Base-by-base conservation (phyloP, 2,329 filamentous ascomycete species). In the Penicillium hordei region DNA sequence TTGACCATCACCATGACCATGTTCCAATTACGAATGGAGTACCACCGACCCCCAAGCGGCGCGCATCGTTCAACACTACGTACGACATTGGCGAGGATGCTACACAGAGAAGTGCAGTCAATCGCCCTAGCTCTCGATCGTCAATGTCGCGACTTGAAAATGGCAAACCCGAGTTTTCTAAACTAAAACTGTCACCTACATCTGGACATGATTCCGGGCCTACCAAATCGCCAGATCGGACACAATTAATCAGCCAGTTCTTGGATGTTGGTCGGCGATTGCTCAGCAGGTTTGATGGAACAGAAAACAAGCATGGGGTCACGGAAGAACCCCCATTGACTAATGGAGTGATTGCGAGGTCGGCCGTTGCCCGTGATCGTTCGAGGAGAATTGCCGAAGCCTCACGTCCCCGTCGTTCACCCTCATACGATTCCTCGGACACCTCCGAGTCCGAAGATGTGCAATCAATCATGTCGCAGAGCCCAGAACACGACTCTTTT, bases 51-150 rank as follows among this genome's bases (percentile, higher is more conserved):
- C 71, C 67, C 40, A 71, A 68, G 58, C 73, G 83, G 62, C 77
- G 82, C 52, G 82, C 81, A 15, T 86, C 83, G 29, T 84, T 86
- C 61, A 82, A 81, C 63, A 78, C 78, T 25, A 74, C 78, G 45
- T 74, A 78, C 55, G 81, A 86, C 70, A 78, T 80, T 44, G 77
- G 78, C 15, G 76, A 82, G 48, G 82, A 86, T 57, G 79, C 78
- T 58, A 81, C 82, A 15, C 79, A 79, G 63, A 66, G 66, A 57
- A 73, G 70, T 59, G 63, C 71, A 21, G 59, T 65, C 19, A 70
- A 74, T 54, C 69, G 75, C 8, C 75, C 75, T 19, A 76, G 74
- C 48, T 79, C 77, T 25, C 72, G 76, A 29, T 76, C 75, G 21
- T 79, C 77, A 2, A 67, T 78, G 68, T 79, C 77, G 44, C 74